phyloP scores from a whole-genome alignment of 2,329 filamentous ascomycete genomes.

The Cytospora schulzeri region DNA sequence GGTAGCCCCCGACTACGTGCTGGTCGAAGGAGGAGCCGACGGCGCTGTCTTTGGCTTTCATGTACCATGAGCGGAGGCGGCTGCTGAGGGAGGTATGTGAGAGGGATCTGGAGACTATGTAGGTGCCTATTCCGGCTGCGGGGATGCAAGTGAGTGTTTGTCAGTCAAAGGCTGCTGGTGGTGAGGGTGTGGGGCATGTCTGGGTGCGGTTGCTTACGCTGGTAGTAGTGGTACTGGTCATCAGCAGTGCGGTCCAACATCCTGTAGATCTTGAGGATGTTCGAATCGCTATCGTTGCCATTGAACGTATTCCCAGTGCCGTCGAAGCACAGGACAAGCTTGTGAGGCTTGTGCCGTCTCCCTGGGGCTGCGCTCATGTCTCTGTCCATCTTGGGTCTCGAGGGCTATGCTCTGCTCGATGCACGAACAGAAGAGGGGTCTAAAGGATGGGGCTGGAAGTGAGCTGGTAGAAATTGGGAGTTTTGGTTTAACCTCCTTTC shows the following conservation, averaged over 20 bases:
- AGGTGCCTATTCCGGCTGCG: constrained; percentile 71
- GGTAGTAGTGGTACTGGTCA: constrained; percentile 66
- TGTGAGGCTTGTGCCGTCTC: constrained; percentile 36
- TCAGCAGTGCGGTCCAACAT: constrained; percentile 66
- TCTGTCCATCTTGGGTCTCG: constrained; percentile 7
- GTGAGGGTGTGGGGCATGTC: background rate
- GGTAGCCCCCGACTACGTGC: constrained; percentile 82
- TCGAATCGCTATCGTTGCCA: constrained; percentile 64
- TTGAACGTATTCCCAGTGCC: constrained; percentile 67
- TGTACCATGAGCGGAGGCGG: constrained; percentile 66
- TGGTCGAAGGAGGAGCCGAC: constrained; percentile 79
- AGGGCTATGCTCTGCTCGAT: constrained; percentile 9
- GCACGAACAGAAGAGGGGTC: constrained; percentile 5
- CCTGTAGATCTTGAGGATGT: constrained; percentile 70
- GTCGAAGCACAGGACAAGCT: constrained; percentile 64
- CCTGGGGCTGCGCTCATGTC: constrained; percentile 1
- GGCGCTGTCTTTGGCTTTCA: constrained; percentile 77
- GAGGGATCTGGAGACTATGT: constrained; percentile 63
- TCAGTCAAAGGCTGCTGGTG: constrained; percentile 23
- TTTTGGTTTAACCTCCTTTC: background rate
- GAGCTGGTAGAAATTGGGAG: constrained; percentile 7
- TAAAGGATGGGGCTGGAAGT: background rate
- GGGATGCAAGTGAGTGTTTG: background rate
- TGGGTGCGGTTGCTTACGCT: constrained; percentile 46
- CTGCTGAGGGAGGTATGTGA: constrained; percentile 59